These are phyloP conservation scores for Cyclotella kingstonii DNA, from an alignment of 108 stramenopile genomes.

Conservation along the genomic window DNA sequence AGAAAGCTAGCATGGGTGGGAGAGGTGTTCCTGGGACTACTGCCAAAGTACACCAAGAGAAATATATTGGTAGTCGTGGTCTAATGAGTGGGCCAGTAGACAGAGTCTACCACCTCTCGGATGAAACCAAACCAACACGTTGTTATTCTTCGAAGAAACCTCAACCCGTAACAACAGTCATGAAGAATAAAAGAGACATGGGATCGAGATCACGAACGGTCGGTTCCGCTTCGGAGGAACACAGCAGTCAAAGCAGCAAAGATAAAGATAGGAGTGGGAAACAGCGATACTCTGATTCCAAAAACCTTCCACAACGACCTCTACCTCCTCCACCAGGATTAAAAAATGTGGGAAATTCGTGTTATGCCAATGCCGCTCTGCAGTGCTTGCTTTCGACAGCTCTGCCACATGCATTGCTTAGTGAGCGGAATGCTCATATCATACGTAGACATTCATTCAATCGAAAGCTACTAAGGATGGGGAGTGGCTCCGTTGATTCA, in stretches of 20 bases:
- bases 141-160: no score
- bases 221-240: background rate
- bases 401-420: constrained; percentile 66
- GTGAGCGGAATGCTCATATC: constrained; percentile 61
- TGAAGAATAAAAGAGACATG: background rate
- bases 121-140: constrained; percentile 1
- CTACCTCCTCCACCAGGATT: constrained; percentile 68
- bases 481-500: constrained; percentile 71
- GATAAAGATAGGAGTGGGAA: background rate
- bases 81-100: constrained; percentile 12
- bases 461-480: constrained; percentile 61
- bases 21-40: no score
- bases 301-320: background rate
- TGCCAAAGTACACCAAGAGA: no score
- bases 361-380: constrained; percentile 81
- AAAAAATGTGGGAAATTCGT: constrained; percentile 81
- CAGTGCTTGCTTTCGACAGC: constrained; percentile 79
- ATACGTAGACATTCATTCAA: constrained; percentile 81
- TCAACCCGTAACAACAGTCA: background rate
- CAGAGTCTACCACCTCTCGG: constrained; percentile 11
- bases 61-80: no score
- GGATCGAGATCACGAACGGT: background rate
- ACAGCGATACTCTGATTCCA: no score
- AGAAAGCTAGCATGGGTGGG: no score
- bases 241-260: background rate